These are phyloP conservation scores for Pyropia haitanensis DNA, from an alignment of 23 red algal genomes.

Conservation along the genomic window DNA sequence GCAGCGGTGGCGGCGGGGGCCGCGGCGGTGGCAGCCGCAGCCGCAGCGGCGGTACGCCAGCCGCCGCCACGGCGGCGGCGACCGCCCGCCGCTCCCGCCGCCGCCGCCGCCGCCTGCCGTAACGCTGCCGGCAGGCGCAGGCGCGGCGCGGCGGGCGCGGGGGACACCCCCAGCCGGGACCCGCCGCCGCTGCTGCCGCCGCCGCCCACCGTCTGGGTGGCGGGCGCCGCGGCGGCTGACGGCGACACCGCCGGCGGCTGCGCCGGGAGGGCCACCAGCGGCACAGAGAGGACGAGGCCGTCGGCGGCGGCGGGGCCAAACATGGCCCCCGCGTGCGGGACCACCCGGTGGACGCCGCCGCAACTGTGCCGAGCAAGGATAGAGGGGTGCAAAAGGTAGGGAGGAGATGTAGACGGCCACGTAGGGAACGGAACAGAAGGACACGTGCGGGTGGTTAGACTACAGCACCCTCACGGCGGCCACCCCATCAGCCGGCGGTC, in stretches of 20 bases:
- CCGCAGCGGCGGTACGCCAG: no score
- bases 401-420: no score
- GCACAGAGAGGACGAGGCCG: conserved; percentile 16
- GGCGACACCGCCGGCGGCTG: conserved; percentile 18
- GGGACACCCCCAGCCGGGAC: conserved; percentile 2
- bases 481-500: no score
- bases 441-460: no score
- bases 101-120: no score
- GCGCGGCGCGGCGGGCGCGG: conserved; percentile 6
- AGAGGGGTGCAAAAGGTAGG: no score
- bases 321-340: conserved; percentile 57
- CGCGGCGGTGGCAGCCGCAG: no score
- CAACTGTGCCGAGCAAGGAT: conserved; percentile 19
- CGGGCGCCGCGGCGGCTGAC: neutral
- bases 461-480: no score
- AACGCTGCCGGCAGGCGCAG: conserved; percentile 1
- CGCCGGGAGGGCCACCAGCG: conserved; percentile 44
- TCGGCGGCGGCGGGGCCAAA: conserved; percentile 44
- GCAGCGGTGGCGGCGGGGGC: no score
- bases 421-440: no score
- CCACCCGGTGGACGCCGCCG: conserved; percentile 43
- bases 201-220: neutral
- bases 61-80: no score
- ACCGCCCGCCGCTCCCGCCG: no score
- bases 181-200: conserved; percentile 5